phyloP scores from a whole-genome alignment of 2,329 filamentous ascomycete genomes.

The Xylariales sp. region DNA sequence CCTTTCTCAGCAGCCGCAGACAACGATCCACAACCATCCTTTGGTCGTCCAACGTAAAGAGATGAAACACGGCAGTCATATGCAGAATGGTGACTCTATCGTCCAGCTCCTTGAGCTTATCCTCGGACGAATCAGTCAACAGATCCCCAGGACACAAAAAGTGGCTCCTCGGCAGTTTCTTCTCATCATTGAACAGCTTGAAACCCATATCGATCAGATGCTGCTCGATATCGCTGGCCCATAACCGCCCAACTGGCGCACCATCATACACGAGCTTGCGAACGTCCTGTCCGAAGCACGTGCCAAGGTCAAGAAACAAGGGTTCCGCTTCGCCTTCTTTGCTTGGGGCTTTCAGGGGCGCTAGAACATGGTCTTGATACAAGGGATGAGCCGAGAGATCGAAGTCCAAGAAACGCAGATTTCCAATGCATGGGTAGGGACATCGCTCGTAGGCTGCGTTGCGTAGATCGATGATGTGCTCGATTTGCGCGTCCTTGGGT shows the following conservation, averaged over 20 bases:
- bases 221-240: slow-evolving; percentile 29
- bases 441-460: slow-evolving; percentile 18
- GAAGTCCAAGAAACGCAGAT: slow-evolving; percentile 37
- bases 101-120: slow-evolving; percentile 29
- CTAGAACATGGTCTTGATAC: slow-evolving; percentile 22
- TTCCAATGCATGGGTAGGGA: slow-evolving; percentile 39
- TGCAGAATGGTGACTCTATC: slow-evolving; percentile 24
- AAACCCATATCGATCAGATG: slow-evolving; percentile 36
- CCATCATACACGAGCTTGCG: slow-evolving; percentile 34
- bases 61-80: slow-evolving; percentile 32
- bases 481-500: slow-evolving; percentile 14
- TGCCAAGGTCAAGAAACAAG: slow-evolving; percentile 28
- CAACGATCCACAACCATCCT: slow-evolving; percentile 22
- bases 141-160: slow-evolving; percentile 31
- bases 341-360: slow-evolving; percentile 26
- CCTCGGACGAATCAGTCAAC: slow-evolving; percentile 21
- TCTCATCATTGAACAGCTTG: slow-evolving; percentile 34
- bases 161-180: slow-evolving; percentile 24
- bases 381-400: slow-evolving; percentile 25
- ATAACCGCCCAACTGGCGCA: slow-evolving; percentile 22
- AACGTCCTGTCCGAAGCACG: slow-evolving; percentile 26
- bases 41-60: slow-evolving; percentile 33
- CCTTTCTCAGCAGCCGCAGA: slow-evolving; percentile 22
- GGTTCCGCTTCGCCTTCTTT: slow-evolving; percentile 16
- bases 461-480: slow-evolving; percentile 19